Base-by-base conservation (phyloP, 257 asterid species). In the Jacaranda copaia region DNA sequence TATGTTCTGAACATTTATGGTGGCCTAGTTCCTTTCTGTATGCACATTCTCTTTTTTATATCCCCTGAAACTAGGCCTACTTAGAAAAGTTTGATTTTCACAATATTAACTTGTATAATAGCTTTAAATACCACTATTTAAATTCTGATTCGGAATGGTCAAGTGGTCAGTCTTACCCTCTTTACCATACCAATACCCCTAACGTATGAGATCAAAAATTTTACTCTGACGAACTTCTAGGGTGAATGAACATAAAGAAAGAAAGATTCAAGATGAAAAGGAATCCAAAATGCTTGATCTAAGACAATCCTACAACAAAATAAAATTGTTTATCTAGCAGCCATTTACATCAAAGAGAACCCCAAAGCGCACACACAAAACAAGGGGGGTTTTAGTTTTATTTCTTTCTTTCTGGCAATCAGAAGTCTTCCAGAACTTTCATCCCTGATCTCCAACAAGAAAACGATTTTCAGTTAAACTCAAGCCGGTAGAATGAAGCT, bases 401-500 rank as follows among this genome's bases (percentile, higher is more conserved):
- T 6, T 15, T 15, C 5, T 18, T 72, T 59, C 32, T 20, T 32
- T 16, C 11, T 8, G 35, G 75, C 39, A 57, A 46, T 16, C 13
- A 16, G 18, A 60, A 46, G 5, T 68, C 70, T 19, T 79, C 65
- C 72, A n/a, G 40, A 39, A 40, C 35, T 73, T 36, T 75, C 76
- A 76, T 74, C 77, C 82, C 77, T 72, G 53, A 69, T 91, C 88
- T 35, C 89, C 90, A 39, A 93, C 92, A 5, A 78, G 83, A 74
- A 87, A 93, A 12, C 96, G 96, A 63, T 72, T 80, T 72, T 82
- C 88, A 19, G 60, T 64, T 11, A 84, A 76, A 81, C 90, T 86
- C 84, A 84, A 86, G 62, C 94, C 93, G 5, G 92, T 74, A 19
- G 92, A 82, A 38, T 92, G 94, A 68, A 94, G 91, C 79, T 85